Percentiles rank a stretch among this genome's conserved stretches.
Evolutionary conservation across 768 basidiomycete species (phyloP).

Genomic region (Hericium erinaceus): DNA sequence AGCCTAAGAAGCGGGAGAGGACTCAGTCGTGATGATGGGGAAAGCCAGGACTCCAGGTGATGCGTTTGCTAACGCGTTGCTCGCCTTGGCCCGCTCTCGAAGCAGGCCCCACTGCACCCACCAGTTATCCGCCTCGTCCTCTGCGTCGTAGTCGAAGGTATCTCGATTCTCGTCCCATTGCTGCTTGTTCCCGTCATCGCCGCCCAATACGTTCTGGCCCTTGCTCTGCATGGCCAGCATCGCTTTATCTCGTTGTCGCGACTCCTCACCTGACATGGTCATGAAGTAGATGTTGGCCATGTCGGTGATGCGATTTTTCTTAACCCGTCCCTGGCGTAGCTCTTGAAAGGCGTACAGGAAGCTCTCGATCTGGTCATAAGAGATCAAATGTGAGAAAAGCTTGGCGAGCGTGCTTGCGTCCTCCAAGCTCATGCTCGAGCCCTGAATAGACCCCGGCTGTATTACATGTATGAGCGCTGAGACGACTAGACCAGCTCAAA

Average conservation of each 20-base stretch:
- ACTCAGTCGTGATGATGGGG: background rate
- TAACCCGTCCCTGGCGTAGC: constrained; percentile 22
- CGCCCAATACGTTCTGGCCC: constrained; percentile 15
- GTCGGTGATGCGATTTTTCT: constrained; percentile 14
- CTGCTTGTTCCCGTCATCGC: constrained; percentile 14
- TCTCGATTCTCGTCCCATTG: constrained; percentile 23
- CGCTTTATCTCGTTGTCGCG: constrained; percentile 17
- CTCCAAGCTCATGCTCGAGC: constrained; percentile 27
- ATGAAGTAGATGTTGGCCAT: constrained; percentile 14
- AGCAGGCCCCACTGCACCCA: constrained; percentile 28
- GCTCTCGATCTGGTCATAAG: constrained; percentile 21
- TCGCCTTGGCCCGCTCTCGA: constrained; percentile 10
- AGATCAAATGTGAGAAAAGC: constrained; percentile 27
- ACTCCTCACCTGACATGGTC: constrained; percentile 13
- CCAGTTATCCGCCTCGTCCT: constrained; percentile 30
- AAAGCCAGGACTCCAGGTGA: background rate
- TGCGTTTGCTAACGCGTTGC: background rate
- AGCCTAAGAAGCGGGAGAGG: background rate
- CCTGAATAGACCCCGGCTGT: constrained; percentile 25
- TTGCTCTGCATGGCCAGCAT: constrained; percentile 15
- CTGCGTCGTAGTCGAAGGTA: constrained; percentile 26
- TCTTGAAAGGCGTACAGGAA: constrained; percentile 28
- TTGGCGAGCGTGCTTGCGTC: constrained; percentile 31
- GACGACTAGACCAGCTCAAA: background rate
- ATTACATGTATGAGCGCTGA: background rate